A percentile compares a stretch with the other conserved stretches of the same genome.
phyloP scores from a whole-genome alignment of 257 asterid species.

The Sherardia arvensis region DNA sequence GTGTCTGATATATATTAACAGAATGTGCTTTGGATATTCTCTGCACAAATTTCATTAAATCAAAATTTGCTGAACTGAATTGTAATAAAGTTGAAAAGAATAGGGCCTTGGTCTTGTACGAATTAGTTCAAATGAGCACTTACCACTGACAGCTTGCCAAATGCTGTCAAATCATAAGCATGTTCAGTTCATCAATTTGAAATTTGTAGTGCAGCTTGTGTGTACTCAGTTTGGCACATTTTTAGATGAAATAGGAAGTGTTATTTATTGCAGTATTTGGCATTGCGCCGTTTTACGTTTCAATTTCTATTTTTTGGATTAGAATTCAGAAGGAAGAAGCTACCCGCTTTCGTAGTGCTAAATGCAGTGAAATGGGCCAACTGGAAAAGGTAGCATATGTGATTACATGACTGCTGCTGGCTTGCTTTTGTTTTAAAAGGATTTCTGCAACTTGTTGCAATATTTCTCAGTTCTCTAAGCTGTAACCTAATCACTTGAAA shows the following conservation, averaged over 20 bases:
- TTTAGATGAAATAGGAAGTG: not conserved
- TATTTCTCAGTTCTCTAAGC: not conserved
- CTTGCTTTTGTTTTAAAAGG: not conserved
- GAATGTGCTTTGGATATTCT: not conserved
- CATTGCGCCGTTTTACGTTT: constrained; percentile 7
- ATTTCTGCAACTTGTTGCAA: constrained; percentile 1
- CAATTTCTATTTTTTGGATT: constrained; percentile 21
- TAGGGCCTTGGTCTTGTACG: not conserved
- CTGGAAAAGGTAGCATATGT: constrained; percentile 56
- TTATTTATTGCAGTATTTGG: not conserved
- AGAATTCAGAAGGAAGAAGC: constrained; percentile 86
- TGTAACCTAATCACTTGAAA: not conserved
- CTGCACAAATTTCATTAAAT: not conserved
- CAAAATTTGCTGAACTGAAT: not conserved
- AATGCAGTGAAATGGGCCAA: constrained; percentile 53
- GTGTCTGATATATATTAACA: not conserved
- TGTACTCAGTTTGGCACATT: no score
- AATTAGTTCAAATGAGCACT: not conserved
- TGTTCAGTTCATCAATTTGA: not conserved
- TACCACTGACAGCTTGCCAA: not conserved
- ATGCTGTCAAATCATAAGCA: not conserved
- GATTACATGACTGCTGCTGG: not conserved
- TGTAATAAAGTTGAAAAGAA: not conserved
- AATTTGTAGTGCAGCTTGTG: not conserved
- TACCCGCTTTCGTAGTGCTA: constrained; percentile 53